A percentile compares a stretch with the other conserved stretches of the same genome.
Conservation (phyloP, 176 grass and related monocot genomes). For the Phoenix roebelenii region DNA sequence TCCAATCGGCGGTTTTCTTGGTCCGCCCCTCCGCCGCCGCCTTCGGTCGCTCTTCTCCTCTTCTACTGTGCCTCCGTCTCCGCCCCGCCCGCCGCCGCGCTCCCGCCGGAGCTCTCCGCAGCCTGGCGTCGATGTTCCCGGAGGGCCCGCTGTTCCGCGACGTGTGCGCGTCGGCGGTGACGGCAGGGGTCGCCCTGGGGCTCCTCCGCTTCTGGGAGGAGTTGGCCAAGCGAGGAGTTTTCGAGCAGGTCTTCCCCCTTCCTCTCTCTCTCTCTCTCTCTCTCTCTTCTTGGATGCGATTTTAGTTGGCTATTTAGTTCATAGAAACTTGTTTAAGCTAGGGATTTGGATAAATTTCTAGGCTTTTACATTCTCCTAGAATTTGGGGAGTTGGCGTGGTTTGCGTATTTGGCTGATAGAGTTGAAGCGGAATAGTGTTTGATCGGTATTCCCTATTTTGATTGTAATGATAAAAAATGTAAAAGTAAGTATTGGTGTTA, state of each 20-base stretch:
- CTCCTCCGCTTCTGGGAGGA: conserved; percentile 66
- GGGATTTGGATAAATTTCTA: no score
- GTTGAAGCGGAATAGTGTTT: no score
- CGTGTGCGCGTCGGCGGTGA: conserved; percentile 38
- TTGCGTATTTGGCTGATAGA: no score
- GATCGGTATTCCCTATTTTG: no score
- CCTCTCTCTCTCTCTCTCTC: background rate
- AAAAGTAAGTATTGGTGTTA: no score
- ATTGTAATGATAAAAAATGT: no score
- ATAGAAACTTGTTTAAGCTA: no score
- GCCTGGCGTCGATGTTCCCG: conserved; percentile 8
- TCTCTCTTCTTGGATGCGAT: background rate
- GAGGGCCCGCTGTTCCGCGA: conserved; percentile 49
- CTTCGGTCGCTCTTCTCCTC: background rate
- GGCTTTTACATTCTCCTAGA: no score
- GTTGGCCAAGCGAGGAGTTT: conserved; percentile 58
- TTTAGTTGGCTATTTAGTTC: no score
- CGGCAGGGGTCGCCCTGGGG: conserved; percentile 30
- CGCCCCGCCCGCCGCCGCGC: background rate
- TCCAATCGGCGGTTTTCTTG: background rate
- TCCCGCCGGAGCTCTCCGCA: background rate
- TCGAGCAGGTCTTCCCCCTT: conserved; percentile 43
- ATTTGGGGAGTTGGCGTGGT: no score
- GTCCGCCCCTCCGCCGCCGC: background rate
- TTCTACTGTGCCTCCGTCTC: background rate